A percentile compares a stretch with the other conserved stretches of the same genome.
These are phyloP conservation scores for Dioszegia crocea DNA, from an alignment of 768 basidiomycete genomes.

Conservation along the genomic window DNA sequence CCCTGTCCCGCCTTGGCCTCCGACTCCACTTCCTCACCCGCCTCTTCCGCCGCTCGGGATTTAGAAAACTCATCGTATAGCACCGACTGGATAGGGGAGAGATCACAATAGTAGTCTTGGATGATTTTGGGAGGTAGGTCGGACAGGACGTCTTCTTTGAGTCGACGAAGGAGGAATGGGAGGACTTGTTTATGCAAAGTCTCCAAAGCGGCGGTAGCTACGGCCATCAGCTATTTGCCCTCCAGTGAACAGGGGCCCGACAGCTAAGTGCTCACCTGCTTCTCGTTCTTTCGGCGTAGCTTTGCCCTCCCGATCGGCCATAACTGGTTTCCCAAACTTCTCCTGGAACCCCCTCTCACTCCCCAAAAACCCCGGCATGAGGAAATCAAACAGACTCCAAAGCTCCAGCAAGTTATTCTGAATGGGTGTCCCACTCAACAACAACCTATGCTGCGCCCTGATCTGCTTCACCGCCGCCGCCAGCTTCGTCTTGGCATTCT, in stretches of 20 bases:
- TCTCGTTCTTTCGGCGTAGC: slow-evolving; percentile 76
- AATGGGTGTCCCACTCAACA: slow-evolving; percentile 95
- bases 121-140: slow-evolving; percentile 99
- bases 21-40: slow-evolving; percentile 61
- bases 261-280: slow-evolving; percentile 77
- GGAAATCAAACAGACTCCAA: slow-evolving; percentile 97
- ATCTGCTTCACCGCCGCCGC: slow-evolving; percentile 92
- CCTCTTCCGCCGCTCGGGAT: slow-evolving; percentile 65
- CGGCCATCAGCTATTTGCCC: slow-evolving; percentile 2
- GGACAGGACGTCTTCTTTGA: slow-evolving; percentile 94
- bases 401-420: slow-evolving; percentile 98
- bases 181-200: slow-evolving; percentile 97
- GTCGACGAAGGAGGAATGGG: slow-evolving; percentile 90
- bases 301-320: slow-evolving; percentile 92
- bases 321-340: slow-evolving; percentile 89
- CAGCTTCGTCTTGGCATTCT: slow-evolving; percentile 96
- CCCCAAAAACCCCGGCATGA: slow-evolving; percentile 99
- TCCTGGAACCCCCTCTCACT: slow-evolving; percentile 92
- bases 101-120: slow-evolving; percentile 97
- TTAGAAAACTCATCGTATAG: slow-evolving; percentile 91
- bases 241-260: background rate
- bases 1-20: slow-evolving; percentile 50
- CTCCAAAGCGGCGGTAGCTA: slow-evolving; percentile 89
- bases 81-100: slow-evolving; percentile 87
- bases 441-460: slow-evolving; percentile 83